phyloP scores from a whole-genome alignment of 2,329 filamentous ascomycete species.

The Penicillium fuscoglaucum region DNA sequence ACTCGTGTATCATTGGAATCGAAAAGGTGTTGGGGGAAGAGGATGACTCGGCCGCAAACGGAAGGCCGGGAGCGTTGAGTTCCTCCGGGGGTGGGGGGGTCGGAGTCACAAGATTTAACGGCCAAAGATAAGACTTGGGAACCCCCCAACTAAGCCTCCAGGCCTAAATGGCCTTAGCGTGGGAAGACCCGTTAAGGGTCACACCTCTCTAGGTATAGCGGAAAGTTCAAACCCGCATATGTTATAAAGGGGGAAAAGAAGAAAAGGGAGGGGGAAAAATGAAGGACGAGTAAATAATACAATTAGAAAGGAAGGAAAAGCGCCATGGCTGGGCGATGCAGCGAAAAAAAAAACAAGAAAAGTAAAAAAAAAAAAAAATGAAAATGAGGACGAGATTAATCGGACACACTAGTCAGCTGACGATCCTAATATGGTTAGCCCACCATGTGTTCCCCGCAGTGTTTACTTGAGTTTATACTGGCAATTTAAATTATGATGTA shows the following conservation, averaged over 20 bases:
- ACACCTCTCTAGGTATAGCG: constrained; percentile 1
- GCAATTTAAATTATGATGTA: not conserved
- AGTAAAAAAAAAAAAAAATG: not conserved
- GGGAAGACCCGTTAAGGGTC: constrained; percentile 26
- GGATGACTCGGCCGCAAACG: constrained; percentile 11
- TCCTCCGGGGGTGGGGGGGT: constrained; percentile 4
- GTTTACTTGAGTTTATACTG: constrained; percentile 12
- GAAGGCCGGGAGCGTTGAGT: constrained; percentile 1
- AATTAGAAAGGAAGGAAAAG: not conserved
- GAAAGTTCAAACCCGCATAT: constrained; percentile 1
- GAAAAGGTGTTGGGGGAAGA: not conserved
- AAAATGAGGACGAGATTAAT: not conserved
- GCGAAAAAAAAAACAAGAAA: not conserved
- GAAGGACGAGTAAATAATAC: not conserved
- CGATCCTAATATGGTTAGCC: constrained; percentile 7
- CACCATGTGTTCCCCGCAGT: constrained; percentile 14
- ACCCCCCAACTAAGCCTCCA: not conserved
- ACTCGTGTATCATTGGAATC: not conserved
- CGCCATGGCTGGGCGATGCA: constrained; percentile 6
- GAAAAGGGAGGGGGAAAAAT: not conserved
- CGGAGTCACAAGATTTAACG: constrained; percentile 1
- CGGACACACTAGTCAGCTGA: constrained; percentile 10
- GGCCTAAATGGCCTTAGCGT: constrained; percentile 19
- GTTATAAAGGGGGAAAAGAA: not conserved
- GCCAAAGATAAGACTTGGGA: constrained; percentile 7